Evolutionary conservation across 2,329 filamentous ascomycete genomes (phyloP).

Genomic region (Penicillium sp.): DNA sequence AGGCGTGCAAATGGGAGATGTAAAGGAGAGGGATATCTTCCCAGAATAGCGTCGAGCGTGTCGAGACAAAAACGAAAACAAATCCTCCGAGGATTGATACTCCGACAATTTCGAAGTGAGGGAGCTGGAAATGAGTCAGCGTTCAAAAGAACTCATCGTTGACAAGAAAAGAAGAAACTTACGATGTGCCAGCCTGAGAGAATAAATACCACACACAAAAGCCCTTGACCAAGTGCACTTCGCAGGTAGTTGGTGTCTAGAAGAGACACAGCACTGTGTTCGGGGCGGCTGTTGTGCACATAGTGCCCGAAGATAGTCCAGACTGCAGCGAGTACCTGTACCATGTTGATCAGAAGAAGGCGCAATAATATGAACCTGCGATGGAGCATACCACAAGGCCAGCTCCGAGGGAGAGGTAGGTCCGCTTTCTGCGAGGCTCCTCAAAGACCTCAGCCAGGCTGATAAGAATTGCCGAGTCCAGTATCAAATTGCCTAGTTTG

Average conservation of each 20-base stretch:
- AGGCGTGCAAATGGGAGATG: slow-evolving; percentile 23
- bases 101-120: slow-evolving; percentile 35
- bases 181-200: slow-evolving; percentile 38
- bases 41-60: slow-evolving; percentile 28
- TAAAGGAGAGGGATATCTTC: slow-evolving; percentile 29
- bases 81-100: slow-evolving; percentile 34
- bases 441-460: slow-evolving; percentile 25
- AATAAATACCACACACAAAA: slow-evolving; percentile 30
- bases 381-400: slow-evolving; percentile 25
- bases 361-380: neutral
- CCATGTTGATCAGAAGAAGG: slow-evolving; percentile 3
- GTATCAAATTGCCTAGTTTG: slow-evolving; percentile 31
- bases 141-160: neutral
- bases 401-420: slow-evolving; percentile 24
- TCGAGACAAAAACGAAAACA: slow-evolving; percentile 31
- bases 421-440: slow-evolving; percentile 21
- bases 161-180: slow-evolving; percentile 15
- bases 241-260: slow-evolving; percentile 34
- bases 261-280: slow-evolving; percentile 36
- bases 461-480: slow-evolving; percentile 41
- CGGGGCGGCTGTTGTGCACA: slow-evolving; percentile 32
- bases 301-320: slow-evolving; percentile 32
- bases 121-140: slow-evolving; percentile 30
- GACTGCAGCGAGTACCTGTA: slow-evolving; percentile 31
- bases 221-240: slow-evolving; percentile 33